Evolutionary conservation across 2,329 filamentous ascomycete genomes (phyloP).

Genomic region (Ophiocordyceps australis): DNA sequence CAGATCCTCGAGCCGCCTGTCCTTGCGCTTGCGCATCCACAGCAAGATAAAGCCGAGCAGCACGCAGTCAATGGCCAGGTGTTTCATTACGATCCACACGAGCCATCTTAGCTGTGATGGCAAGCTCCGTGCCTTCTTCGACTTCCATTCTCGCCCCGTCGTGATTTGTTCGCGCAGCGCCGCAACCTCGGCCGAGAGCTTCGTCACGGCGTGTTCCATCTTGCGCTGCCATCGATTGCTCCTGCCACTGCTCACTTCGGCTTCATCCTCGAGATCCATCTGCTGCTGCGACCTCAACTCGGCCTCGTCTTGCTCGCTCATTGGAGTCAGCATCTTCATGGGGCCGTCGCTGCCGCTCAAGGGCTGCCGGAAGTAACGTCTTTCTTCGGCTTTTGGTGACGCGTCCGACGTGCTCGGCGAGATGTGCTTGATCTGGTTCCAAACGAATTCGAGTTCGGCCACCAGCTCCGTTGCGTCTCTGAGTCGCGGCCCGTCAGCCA

Average conservation of each 20-base stretch:
- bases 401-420: slow-evolving; percentile 44
- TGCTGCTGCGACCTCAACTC: slow-evolving; percentile 33
- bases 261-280: slow-evolving; percentile 25
- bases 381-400: slow-evolving; percentile 27
- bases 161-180: slow-evolving; percentile 84
- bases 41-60: slow-evolving; percentile 47
- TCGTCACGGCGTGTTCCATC: slow-evolving; percentile 72
- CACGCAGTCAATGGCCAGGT: slow-evolving; percentile 54
- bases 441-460: slow-evolving; percentile 92
- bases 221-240: slow-evolving; percentile 56
- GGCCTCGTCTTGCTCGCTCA: slow-evolving; percentile 66
- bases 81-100: slow-evolving; percentile 51
- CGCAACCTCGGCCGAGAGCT: slow-evolving; percentile 82
- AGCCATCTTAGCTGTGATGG: slow-evolving; percentile 55
- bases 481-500: background rate
- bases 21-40: slow-evolving; percentile 55
- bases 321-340: slow-evolving; percentile 62
- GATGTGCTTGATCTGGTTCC: slow-evolving; percentile 93
- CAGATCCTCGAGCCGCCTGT: slow-evolving; percentile 55
- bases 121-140: slow-evolving; percentile 43
- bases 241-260: slow-evolving; percentile 17
- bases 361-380: slow-evolving; percentile 26
- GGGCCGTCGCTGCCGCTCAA: slow-evolving; percentile 30
- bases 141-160: slow-evolving; percentile 51
- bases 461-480: slow-evolving; percentile 77